phyloP scores from a whole-genome alignment of 2,329 filamentous ascomycete genomes.

The Cordyceps cicadae region DNA sequence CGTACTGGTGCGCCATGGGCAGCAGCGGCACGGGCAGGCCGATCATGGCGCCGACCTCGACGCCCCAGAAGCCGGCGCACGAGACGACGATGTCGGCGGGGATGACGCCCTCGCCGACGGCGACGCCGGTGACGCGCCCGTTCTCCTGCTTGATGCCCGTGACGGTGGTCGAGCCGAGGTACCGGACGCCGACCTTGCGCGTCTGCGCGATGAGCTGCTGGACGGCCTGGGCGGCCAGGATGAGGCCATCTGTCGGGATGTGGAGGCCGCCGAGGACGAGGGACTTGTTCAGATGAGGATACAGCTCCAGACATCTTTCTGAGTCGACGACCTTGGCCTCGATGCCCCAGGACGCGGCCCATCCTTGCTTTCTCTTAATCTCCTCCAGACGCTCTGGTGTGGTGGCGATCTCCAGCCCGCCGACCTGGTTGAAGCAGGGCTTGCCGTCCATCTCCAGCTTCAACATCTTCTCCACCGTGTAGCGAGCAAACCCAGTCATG shows the following conservation, averaged over 20 bases:
- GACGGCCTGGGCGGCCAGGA: slow-evolving; percentile 52
- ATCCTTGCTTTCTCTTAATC: slow-evolving; percentile 54
- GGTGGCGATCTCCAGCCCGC: slow-evolving; percentile 54
- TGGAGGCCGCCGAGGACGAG: slow-evolving; percentile 50
- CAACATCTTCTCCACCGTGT: slow-evolving; percentile 53
- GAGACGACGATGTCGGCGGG: slow-evolving; percentile 53
- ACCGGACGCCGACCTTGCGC: slow-evolving; percentile 47
- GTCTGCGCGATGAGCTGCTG: slow-evolving; percentile 53
- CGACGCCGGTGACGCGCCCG: slow-evolving; percentile 48
- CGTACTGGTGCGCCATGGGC: slow-evolving; percentile 56
- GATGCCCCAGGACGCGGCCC: slow-evolving; percentile 53
- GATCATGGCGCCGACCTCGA: slow-evolving; percentile 55
- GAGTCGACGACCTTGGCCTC: slow-evolving; percentile 42
- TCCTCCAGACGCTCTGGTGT: slow-evolving; percentile 51
- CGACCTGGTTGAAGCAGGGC: slow-evolving; percentile 53
- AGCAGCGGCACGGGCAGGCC: slow-evolving; percentile 49
- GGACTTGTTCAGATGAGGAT: slow-evolving; percentile 46
- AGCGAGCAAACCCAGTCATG: slow-evolving; percentile 50
- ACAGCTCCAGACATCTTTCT: slow-evolving; percentile 44
- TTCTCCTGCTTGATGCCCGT: slow-evolving; percentile 44
- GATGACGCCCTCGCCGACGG: slow-evolving; percentile 38
- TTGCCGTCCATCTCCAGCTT: slow-evolving; percentile 33
- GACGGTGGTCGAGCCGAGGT: slow-evolving; percentile 47
- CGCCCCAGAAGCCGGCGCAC: slow-evolving; percentile 59
- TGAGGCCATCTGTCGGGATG: slow-evolving; percentile 53